Conservation (phyloP, 2,329 filamentous ascomycete species). For the Fusarium phyllophilum region DNA sequence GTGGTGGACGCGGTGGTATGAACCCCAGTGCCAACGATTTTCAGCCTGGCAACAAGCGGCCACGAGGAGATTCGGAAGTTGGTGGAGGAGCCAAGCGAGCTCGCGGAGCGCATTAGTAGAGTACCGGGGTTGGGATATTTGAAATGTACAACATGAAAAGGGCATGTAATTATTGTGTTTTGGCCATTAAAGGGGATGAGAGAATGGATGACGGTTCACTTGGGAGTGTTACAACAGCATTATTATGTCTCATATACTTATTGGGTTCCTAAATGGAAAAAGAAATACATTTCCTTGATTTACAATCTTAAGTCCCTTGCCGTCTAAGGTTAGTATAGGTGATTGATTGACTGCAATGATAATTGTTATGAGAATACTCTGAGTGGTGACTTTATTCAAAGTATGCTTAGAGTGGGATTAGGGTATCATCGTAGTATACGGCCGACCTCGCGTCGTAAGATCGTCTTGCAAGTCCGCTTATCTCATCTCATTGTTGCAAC, state of each 20-base stretch:
- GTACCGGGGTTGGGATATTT: not conserved
- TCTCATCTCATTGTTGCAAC: not conserved
- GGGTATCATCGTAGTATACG: not conserved
- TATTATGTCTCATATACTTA: conserved; percentile 28
- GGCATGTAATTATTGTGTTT: conserved; percentile 35
- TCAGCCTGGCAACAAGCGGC: conserved; percentile 67
- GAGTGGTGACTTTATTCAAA: not conserved
- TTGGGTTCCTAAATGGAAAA: conserved; percentile 41
- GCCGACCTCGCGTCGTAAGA: not conserved
- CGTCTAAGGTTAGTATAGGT: not conserved
- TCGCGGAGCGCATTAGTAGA: conserved; percentile 52
- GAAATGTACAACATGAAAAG: conserved; percentile 41
- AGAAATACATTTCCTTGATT: conserved; percentile 35
- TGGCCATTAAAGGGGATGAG: conserved; percentile 29
- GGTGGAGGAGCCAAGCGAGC: conserved; percentile 56
- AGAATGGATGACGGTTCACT: conserved; percentile 18
- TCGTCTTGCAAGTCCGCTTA: not conserved
- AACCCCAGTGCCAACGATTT: conserved; percentile 66
- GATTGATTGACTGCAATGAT: not conserved
- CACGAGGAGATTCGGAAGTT: conserved; percentile 62
- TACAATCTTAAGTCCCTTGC: not conserved
- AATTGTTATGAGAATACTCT: not conserved
- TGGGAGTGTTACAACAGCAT: conserved; percentile 28
- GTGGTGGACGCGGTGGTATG: conserved; percentile 56
- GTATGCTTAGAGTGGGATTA: not conserved